Conservation (phyloP, 2,329 filamentous ascomycete species). For the Massarina eburnea region DNA sequence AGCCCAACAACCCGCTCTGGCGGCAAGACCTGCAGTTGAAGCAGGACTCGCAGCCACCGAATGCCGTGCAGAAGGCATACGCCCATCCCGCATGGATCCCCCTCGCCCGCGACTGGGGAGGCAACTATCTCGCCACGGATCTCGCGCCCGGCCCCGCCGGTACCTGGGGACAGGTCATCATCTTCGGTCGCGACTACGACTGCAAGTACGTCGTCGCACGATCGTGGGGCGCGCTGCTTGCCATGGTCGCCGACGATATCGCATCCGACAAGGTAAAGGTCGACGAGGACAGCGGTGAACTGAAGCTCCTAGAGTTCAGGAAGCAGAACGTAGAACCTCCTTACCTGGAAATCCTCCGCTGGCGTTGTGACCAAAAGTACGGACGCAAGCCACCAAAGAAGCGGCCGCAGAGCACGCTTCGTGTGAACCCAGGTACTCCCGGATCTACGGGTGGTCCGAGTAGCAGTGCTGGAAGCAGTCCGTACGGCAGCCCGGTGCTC, state of each 20-base stretch:
- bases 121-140: slow-evolving; percentile 94
- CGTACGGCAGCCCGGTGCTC: slow-evolving; percentile 68
- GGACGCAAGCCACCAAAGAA: slow-evolving; percentile 61
- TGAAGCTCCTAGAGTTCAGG: slow-evolving; percentile 93
- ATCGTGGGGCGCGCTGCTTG: slow-evolving; percentile 87
- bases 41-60: slow-evolving; percentile 85
- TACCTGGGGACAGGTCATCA: slow-evolving; percentile 93
- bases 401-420: slow-evolving; percentile 50
- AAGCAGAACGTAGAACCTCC: slow-evolving; percentile 83
- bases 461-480: slow-evolving; percentile 54
- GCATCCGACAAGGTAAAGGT: slow-evolving; percentile 90
- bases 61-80: slow-evolving; percentile 88
- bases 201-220: slow-evolving; percentile 95
- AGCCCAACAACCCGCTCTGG: slow-evolving; percentile 68
- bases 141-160: slow-evolving; percentile 86
- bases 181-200: slow-evolving; percentile 97
- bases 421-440: slow-evolving; percentile 55
- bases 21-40: slow-evolving; percentile 79
- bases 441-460: slow-evolving; percentile 40
- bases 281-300: slow-evolving; percentile 86
- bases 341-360: slow-evolving; percentile 92
- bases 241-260: slow-evolving; percentile 85
- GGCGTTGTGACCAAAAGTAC: slow-evolving; percentile 94
- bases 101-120: slow-evolving; percentile 94
- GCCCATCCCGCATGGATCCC: slow-evolving; percentile 95